Evolutionary conservation across 441 rosid genomes (phyloP).

Genomic region (Daphne laureola): DNA sequence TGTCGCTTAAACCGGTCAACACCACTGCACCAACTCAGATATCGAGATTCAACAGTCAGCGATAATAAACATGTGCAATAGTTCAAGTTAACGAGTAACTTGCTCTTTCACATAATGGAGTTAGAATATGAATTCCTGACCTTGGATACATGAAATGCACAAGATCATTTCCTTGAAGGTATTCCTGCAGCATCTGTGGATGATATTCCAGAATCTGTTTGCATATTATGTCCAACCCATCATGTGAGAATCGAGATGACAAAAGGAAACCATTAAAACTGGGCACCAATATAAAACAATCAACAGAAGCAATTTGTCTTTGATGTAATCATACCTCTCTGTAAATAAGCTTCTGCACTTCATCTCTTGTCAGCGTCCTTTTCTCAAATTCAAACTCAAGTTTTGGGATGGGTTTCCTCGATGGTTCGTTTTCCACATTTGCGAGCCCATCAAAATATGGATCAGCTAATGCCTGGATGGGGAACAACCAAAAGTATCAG

Average conservation of each 20-base stretch:
- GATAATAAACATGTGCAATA: not conserved
- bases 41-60: not conserved
- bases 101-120: not conserved
- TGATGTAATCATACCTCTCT: slow-evolving; percentile 57
- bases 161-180: slow-evolving; percentile 80
- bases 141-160: slow-evolving; percentile 93
- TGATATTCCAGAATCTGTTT: slow-evolving; percentile 94
- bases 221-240: slow-evolving; percentile 14
- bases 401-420: slow-evolving; percentile 79
- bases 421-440: slow-evolving; percentile 62
- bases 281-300: slow-evolving; percentile 6
- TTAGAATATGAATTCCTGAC: slow-evolving; percentile 23
- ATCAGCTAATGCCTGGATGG: slow-evolving; percentile 75
- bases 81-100: not conserved
- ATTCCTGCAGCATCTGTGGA: slow-evolving; percentile 96
- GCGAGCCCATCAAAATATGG: slow-evolving; percentile 79
- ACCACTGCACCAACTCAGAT: slow-evolving; percentile 42
- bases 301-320: slow-evolving; percentile 1
- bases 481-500: slow-evolving; percentile 12
- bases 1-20: slow-evolving; percentile 81
- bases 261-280: not conserved
- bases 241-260: slow-evolving; percentile 7
- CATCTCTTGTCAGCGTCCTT: slow-evolving; percentile 71
- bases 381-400: slow-evolving; percentile 91
- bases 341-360: slow-evolving; percentile 84